A percentile compares a stretch with the other conserved stretches of the same genome.
These are phyloP conservation scores for Trichophyton rubrum DNA, from an alignment of 2,329 filamentous ascomycete species.

Conservation along the genomic window DNA sequence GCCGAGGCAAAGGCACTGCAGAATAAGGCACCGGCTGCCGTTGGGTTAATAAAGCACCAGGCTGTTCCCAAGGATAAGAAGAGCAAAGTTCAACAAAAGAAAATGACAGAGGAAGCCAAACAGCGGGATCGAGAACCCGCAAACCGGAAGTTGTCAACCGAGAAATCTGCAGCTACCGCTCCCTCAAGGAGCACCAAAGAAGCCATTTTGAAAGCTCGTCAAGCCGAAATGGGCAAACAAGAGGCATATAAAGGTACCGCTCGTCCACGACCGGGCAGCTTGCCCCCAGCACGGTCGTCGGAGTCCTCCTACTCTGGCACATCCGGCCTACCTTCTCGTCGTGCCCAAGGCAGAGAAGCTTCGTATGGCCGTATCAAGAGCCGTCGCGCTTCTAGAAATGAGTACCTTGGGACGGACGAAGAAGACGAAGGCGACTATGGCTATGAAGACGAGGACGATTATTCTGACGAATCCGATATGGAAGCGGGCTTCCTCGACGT, in stretches of 20 bases:
- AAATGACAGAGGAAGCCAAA: conserved; percentile 29
- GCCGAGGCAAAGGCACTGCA: conserved; percentile 44
- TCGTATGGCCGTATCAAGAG: conserved; percentile 11
- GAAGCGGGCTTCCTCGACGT: conserved; percentile 38
- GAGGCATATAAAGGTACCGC: conserved; percentile 30
- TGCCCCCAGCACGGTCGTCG: conserved; percentile 15
- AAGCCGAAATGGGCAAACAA: conserved; percentile 15
- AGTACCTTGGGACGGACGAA: conserved; percentile 37
- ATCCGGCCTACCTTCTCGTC: conserved; percentile 24
- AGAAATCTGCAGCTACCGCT: conserved; percentile 16
- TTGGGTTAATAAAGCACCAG: conserved; percentile 47
- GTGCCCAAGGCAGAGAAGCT: conserved; percentile 18
- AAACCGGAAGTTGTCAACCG: conserved; percentile 10
- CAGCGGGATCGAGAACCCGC: conserved; percentile 26
- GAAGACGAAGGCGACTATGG: conserved; percentile 35
- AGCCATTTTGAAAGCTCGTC: conserved; percentile 21
- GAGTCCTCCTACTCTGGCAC: conserved; percentile 31
- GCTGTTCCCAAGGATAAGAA: conserved; percentile 41
- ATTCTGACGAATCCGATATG: conserved; percentile 39
- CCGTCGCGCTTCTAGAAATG: conserved; percentile 24
- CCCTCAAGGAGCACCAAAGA: conserved; percentile 12
- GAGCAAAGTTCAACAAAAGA: conserved; percentile 44
- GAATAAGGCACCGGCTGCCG: conserved; percentile 32
- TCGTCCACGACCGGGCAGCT: conserved; percentile 5
- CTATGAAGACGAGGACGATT: conserved; percentile 26